A percentile compares a stretch with the other conserved stretches of the same genome.
Conservation (phyloP, 208 protist genomes). For the Leishmania arabica region DNA sequence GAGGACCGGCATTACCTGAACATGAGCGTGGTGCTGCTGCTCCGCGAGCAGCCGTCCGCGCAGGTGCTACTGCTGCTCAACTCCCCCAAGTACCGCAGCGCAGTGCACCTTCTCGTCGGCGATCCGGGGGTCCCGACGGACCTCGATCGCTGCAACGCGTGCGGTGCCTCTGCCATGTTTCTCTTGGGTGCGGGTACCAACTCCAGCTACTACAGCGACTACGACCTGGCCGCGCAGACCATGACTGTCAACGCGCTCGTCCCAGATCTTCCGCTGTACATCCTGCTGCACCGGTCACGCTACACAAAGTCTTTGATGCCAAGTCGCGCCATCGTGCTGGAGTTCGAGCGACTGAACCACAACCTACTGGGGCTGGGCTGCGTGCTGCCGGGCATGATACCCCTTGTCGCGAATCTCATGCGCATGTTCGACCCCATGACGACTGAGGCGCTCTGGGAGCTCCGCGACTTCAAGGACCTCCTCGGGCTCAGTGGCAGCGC, state of each 20-base stretch:
- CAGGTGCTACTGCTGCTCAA: slow-evolving; percentile 39
- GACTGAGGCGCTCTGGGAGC: slow-evolving; percentile 29
- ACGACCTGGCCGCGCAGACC: slow-evolving; percentile 34
- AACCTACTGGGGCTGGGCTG: slow-evolving; percentile 41
- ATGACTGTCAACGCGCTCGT: slow-evolving; percentile 24
- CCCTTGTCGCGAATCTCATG: slow-evolving; percentile 37
- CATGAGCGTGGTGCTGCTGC: slow-evolving; percentile 35
- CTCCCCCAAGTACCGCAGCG: slow-evolving; percentile 41
- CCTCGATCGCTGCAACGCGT: slow-evolving; percentile 43
- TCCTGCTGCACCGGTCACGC: slow-evolving; percentile 43
- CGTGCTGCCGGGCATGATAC: slow-evolving; percentile 41
- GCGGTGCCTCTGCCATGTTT: slow-evolving; percentile 42
- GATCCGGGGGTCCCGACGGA: slow-evolving; percentile 27
- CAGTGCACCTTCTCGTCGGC: slow-evolving; percentile 34
- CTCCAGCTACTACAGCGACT: slow-evolving; percentile 45
- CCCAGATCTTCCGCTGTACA: slow-evolving; percentile 34
- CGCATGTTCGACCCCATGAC: slow-evolving; percentile 43
- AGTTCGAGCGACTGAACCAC: slow-evolving; percentile 46
- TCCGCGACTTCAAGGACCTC: slow-evolving; percentile 43
- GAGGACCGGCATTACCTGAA: slow-evolving; percentile 35
- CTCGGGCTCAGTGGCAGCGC: slow-evolving; percentile 26
- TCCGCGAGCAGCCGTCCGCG: slow-evolving; percentile 32
- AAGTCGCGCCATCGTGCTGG: slow-evolving; percentile 27
- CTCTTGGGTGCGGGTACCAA: slow-evolving; percentile 36
- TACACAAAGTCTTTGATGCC: slow-evolving; percentile 44